Base-by-base conservation (phyloP, 2,329 filamentous ascomycete species). In the Xylaria sp. region DNA sequence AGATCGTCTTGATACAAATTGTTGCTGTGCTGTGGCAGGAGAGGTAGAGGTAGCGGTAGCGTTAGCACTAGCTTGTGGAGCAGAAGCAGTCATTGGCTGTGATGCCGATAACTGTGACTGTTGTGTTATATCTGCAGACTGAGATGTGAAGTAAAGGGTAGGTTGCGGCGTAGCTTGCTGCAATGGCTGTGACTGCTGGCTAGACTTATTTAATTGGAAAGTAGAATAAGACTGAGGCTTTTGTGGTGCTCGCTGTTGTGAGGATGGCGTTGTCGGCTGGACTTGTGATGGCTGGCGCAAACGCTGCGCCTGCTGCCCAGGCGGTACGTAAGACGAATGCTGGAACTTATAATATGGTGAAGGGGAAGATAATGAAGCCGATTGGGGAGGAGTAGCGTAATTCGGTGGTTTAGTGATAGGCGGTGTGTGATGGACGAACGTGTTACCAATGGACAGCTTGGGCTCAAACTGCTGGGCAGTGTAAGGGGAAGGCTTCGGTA, bases 401-500 rank as follows among this genome's bases (percentile, higher is more conserved):
- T 63, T 69, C 17, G 39, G 5, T 7, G 49, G 44, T 38, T 22
- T 42, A 20, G 49, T 39, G n/a, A 33, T 39, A 31, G 63, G 45
- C 31, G 55, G 58, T 39, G 66, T 49, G 31, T 68, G 60, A 15
- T 68, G 66, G 51, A 58, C 51, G 38, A 65, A 68, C 1, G 61
- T 51, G 51, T 29, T 63, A 62, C 55, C 31, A 20, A 45, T 27
- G 44, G 67, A 47, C 27, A 38, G 20, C 29, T 63, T 69, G 22
- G 71, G 71, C 65, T 66, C 53, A 29, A 74, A 74, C 31, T 75
- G 74, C 17, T 72, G 73, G n/a, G 65, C 5, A 6, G 69, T 72
- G 60, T 72, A 74, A 29, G 67, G 69, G 51, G 69, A 59, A 61
- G 72, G 62, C 57, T 72, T 77, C 17, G 77, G 76, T 13, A 72